These are phyloP conservation scores for Aspergillus pseudoterreus DNA, from an alignment of 2,329 filamentous ascomycete genomes.

Conservation along the genomic window DNA sequence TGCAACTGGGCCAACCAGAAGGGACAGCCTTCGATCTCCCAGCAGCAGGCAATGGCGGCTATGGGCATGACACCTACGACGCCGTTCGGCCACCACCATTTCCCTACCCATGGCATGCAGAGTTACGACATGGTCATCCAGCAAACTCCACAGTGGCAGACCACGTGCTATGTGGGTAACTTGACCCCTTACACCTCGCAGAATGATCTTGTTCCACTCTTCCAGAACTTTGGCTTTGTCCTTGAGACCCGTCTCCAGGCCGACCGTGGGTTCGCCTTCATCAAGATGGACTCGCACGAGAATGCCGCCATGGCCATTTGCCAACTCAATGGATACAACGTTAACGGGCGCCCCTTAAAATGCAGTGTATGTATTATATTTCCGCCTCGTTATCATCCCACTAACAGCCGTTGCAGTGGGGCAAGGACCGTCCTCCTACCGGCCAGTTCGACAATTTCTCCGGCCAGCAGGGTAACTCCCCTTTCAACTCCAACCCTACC, in stretches of 20 bases:
- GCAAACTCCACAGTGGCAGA: constrained; percentile 97
- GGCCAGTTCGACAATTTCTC: constrained; percentile 78
- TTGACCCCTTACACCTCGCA: constrained; percentile 96
- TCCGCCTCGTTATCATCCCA: constrained; percentile 17
- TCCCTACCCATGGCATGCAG: constrained; percentile 92
- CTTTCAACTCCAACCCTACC: constrained; percentile 70
- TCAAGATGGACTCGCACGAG: constrained; percentile 99
- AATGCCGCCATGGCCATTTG: constrained; percentile 98
- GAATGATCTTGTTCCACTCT: constrained; percentile 92
- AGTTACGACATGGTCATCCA: constrained; percentile 96
- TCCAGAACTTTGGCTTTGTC: constrained; percentile 98
- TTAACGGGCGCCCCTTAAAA: constrained; percentile 94
- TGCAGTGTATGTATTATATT: constrained; percentile 78
- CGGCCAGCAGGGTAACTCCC: constrained; percentile 69
- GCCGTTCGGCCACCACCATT: constrained; percentile 94
- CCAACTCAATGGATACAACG: constrained; percentile 95
- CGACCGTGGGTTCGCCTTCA: constrained; percentile 95
- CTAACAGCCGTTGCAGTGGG: constrained; percentile 66
- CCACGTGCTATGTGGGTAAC: constrained; percentile 96
- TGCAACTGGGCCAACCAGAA: constrained; percentile 99
- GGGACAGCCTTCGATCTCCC: constrained; percentile 96
- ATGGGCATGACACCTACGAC: constrained; percentile 99
- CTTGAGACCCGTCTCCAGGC: constrained; percentile 97
- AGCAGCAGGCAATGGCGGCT: constrained; percentile 93
- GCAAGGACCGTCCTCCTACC: constrained; percentile 93